Conservation (phyloP, 1,284 basidiomycete species). For the Leccinum brunneo-olivaceum region DNA sequence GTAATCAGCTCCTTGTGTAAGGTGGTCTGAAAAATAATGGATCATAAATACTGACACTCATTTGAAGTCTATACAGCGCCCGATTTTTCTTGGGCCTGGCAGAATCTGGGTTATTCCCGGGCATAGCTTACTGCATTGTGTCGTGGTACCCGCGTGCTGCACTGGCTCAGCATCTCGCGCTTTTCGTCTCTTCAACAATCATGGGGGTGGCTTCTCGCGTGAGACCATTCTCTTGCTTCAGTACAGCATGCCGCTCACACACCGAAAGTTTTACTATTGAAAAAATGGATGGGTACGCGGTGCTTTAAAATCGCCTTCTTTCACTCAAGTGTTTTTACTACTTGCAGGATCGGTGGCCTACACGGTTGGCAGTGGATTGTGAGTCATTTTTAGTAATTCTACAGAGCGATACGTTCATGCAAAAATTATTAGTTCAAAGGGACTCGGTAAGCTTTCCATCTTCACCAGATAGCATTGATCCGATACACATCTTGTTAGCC, state of each 20-base stretch:
- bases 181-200: neutral
- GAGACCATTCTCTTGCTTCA: neutral
- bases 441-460: conserved; percentile 10
- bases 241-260: neutral
- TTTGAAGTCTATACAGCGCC: conserved; percentile 26
- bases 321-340: neutral
- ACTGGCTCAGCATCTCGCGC: neutral
- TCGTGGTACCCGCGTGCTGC: conserved; percentile 5
- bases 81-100: conserved; percentile 28
- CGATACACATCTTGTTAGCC: conserved; percentile 11
- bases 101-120: conserved; percentile 4
- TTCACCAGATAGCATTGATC: neutral
- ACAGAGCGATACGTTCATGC: neutral
- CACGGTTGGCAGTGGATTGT: conserved; percentile 19
- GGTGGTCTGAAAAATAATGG: conserved; percentile 4
- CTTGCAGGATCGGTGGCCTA: conserved; percentile 25
- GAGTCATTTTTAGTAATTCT: conserved; percentile 15
- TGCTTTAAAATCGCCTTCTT: neutral
- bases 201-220: conserved; percentile 2
- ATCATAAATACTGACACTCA: neutral
- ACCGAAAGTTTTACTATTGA: neutral
- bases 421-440: conserved; percentile 25
- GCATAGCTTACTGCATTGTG: neutral
- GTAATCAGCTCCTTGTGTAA: conserved; percentile 20
- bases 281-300: conserved; percentile 4